These are phyloP conservation scores for Tolypocladium ovalisporum DNA, from an alignment of 2,329 filamentous ascomycete genomes.

Conservation along the genomic window DNA sequence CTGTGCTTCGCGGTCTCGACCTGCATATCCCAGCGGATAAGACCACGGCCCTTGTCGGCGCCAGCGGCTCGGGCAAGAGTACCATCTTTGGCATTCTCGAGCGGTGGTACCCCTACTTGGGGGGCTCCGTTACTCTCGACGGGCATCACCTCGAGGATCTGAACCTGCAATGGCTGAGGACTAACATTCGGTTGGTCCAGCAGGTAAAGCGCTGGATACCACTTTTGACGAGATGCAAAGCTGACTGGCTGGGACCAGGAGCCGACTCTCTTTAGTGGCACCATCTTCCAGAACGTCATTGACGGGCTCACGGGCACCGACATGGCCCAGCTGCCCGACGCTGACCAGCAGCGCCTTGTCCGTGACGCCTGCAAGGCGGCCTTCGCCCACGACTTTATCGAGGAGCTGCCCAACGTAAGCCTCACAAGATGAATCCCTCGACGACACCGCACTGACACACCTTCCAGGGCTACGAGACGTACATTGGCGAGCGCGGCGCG, in stretches of 20 bases:
- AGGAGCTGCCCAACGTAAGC: conserved; percentile 28
- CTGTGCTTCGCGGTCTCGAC: conserved; percentile 30
- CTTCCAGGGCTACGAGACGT: conserved; percentile 42
- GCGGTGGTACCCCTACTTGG: conserved; percentile 44
- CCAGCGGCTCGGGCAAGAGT: conserved; percentile 48
- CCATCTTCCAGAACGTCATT: conserved; percentile 40
- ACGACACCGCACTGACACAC: not conserved
- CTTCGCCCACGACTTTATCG: conserved; percentile 43
- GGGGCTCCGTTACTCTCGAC: conserved; percentile 35
- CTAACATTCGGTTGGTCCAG: conserved; percentile 40
- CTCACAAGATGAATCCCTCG: too few species aligned
- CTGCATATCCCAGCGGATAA: conserved; percentile 33
- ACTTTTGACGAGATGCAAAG: not conserved
- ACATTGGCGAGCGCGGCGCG: conserved; percentile 53
- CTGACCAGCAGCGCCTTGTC: conserved; percentile 33
- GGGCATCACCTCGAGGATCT: conserved; percentile 27
- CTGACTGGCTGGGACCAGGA: conserved; percentile 23
- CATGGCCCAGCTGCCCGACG: conserved; percentile 23
- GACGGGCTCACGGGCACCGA: conserved; percentile 31
- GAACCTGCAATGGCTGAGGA: conserved; percentile 41
- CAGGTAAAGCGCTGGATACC: conserved; percentile 13
- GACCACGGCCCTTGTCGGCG: conserved; percentile 44
- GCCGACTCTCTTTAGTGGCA: conserved; percentile 41
- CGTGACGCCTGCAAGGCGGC: conserved; percentile 36
- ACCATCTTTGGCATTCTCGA: conserved; percentile 47